Base-by-base conservation (phyloP, 1,284 basidiomycete species). In the Trametes polyzona region DNA sequence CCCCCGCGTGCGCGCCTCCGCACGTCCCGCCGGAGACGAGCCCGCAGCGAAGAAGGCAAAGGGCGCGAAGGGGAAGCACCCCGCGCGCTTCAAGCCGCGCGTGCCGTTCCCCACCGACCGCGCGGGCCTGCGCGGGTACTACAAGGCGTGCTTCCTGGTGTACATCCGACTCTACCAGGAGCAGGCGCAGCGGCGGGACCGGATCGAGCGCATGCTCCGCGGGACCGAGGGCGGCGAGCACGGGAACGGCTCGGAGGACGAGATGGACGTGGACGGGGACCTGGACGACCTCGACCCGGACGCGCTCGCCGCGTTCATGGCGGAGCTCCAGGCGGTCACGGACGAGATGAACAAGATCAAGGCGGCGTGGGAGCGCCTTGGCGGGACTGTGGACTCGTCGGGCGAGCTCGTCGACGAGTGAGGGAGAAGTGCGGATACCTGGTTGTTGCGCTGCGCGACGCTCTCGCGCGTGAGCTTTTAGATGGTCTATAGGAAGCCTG, bases 271-370 rank as follows among this genome's bases (percentile, higher is more conserved):
- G 46, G 80, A 82, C 58, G 74, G 74, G 19, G 81, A 81, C 55
- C 62, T 71, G 19, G 83, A 83, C 39, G 80, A 81, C 52, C 70
- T 86, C 74, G 78, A 79, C 59, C 67, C 73, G 4, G 84, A 87
- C 27, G 83, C 83, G 21, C 61, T 87, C 55, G 61, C 68, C 48
- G 75, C 74, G 57, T 68, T 88, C 37, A 77, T 58, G 55, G 58
- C 51, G 19, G 64, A 65, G 11, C 33, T 60, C n/a, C 35, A 37
- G n/a, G 55, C 52, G 43, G 62, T 64, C 12, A 49, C 35, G 46
- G 58, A 56, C 24, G 66, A 67, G 60, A 47, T 67, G 57, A 50
- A 57, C 50, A 65, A 57, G 57, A 54, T 67, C 40, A 36, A 37
- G 26, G 26, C 50, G 29, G 55, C 52, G 21, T 60, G 32, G 37